Base-by-base conservation (phyloP, 164 flowering plant genomes). In the Paratinospora sagittata region DNA sequence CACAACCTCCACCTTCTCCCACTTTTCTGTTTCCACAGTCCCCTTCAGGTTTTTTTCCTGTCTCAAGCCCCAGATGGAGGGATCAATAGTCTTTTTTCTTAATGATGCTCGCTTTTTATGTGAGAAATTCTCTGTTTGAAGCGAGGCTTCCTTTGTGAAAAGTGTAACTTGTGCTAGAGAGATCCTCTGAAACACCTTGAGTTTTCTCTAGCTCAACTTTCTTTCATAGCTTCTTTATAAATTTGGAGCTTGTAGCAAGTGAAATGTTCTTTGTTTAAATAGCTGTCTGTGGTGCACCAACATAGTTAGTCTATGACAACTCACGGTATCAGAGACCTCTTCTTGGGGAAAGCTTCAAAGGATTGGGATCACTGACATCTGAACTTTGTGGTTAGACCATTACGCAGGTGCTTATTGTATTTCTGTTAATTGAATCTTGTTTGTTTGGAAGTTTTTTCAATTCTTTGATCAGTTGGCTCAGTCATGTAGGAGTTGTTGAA, bases 11-110 rank as follows among this genome's bases (percentile, higher is more conserved):
- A 9, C 88, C 81, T 37, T 92, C 99, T 36, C 98, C 98, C 0
- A 90, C 94, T 12, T 39, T 81, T 63, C 68, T 83, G 2, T 92
- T 89, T 71, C 97, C 99, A 2, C 65, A 84, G 6, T 89, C 97
- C 3, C 96, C 99, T 39, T 82, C 93, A 0, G 93, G 90, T 0
- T 85, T 87, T 72, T 87, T 89, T 74, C 87, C 94, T 16, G 36
- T 88, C 3, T 39, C 80, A 57, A 92, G 97, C 78, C 98, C 99
- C 57, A 82, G 90, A 74, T 95, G 97, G 99, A 90, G 97, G 80
- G 85, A 81, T 72, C 83, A 79, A 60, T 84, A 83, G 77, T 68
- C 69, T n/a, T n/a, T n/a, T n/a, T n/a, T n/a, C n/a, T n/a, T n/a
- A n/a, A 36, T 49, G 68, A 17, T 43, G 9, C 73, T 55, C 52